Evolutionary conservation across 768 basidiomycete genomes (phyloP).

Genomic region (Hericium erinaceus): DNA sequence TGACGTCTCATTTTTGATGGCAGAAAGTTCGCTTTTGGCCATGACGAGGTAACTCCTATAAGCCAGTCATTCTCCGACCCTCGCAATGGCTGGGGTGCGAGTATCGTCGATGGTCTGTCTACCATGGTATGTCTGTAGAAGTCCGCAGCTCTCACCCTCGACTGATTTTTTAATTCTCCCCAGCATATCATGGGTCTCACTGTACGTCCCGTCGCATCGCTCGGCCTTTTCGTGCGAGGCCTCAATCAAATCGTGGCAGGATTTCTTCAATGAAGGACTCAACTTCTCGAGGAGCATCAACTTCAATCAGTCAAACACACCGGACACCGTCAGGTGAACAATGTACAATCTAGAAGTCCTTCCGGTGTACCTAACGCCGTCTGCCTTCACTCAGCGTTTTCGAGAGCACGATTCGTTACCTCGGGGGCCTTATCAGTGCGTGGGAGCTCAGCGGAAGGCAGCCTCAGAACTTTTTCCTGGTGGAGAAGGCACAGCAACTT

Average conservation of each 20-base stretch:
- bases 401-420: constrained; percentile 68
- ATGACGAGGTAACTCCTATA: constrained; percentile 50
- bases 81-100: constrained; percentile 43
- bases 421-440: constrained; percentile 58
- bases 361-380: background rate
- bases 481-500: constrained; percentile 54
- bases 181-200: constrained; percentile 52
- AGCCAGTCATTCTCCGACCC: constrained; percentile 29
- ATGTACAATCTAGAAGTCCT: background rate
- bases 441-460: constrained; percentile 56
- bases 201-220: constrained; percentile 19
- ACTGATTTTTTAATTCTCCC: constrained; percentile 15
- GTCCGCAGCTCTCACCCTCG: too few species aligned
- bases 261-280: constrained; percentile 47
- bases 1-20: background rate
- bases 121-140: constrained; percentile 38
- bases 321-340: constrained; percentile 35
- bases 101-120: constrained; percentile 51
- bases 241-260: constrained; percentile 14
- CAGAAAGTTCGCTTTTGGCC: constrained; percentile 48
- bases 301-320: constrained; percentile 40
- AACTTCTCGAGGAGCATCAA: constrained; percentile 43
- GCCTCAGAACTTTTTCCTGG: constrained; percentile 33
- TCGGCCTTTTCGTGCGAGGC: too few species aligned
- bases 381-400: constrained; percentile 23